Evolutionary conservation across 306 rosid species (phyloP).

Genomic region (Sesbania bispinosa): DNA sequence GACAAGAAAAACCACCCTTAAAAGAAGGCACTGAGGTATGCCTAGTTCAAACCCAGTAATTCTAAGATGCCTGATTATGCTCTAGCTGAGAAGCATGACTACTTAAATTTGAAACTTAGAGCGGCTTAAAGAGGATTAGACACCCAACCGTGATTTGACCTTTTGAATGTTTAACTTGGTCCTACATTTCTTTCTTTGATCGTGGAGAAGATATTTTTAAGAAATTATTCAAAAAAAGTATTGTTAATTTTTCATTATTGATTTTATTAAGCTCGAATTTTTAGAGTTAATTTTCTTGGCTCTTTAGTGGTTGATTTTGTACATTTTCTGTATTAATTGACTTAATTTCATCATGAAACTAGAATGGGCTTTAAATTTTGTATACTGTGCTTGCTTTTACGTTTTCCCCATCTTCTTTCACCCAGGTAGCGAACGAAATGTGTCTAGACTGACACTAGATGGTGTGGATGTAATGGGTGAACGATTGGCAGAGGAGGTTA

Average conservation of each 20-base stretch:
- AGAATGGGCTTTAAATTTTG: background rate
- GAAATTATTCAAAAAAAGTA: background rate
- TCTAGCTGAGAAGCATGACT: background rate
- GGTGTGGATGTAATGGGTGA: constrained; percentile 99
- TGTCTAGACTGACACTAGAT: constrained; percentile 66
- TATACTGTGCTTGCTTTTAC: constrained; percentile 2
- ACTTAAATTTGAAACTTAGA: background rate
- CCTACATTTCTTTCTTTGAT: background rate
- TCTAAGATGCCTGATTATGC: background rate
- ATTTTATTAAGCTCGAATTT: background rate
- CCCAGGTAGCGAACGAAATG: constrained; percentile 91
- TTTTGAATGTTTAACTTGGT: background rate
- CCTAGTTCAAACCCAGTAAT: background rate
- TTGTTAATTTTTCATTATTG: background rate
- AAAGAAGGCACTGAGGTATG: background rate
- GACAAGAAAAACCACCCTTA: background rate
- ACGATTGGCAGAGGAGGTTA: constrained; percentile 83
- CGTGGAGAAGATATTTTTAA: background rate
- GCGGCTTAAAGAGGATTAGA: too few relatives aligned
- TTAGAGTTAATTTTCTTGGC: background rate
- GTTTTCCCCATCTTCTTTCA: background rate
- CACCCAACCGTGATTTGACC: background rate
- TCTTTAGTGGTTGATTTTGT: background rate
- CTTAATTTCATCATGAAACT: background rate
- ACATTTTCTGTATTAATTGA: background rate